phyloP scores from a whole-genome alignment of 441 rosid genomes.

The Adansonia madagascariensis region DNA sequence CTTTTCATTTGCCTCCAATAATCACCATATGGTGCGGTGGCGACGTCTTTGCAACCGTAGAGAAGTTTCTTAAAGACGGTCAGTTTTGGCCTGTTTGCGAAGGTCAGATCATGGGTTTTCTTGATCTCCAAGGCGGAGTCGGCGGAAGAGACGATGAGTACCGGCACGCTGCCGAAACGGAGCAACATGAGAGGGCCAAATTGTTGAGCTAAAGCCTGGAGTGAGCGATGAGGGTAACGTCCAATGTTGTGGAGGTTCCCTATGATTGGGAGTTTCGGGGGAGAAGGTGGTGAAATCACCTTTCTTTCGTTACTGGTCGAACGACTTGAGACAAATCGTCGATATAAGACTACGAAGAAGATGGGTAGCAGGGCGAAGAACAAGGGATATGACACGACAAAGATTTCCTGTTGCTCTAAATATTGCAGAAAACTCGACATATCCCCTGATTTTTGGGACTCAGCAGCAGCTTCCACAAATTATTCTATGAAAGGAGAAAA shows the following conservation, averaged over 20 bases:
- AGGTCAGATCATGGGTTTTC: constrained; percentile 49
- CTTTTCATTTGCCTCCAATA: constrained; percentile 64
- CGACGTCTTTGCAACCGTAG: constrained; percentile 39
- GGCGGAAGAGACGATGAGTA: constrained; percentile 49
- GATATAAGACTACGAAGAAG: constrained; percentile 5
- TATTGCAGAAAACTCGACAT: constrained; percentile 4
- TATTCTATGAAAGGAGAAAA: neutral
- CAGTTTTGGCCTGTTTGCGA: constrained; percentile 47
- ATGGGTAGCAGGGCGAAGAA: constrained; percentile 26
- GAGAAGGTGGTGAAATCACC: constrained; percentile 43
- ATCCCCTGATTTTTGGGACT: neutral
- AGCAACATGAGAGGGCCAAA: constrained; percentile 56
- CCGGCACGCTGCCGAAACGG: constrained; percentile 46
- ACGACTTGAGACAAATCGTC: neutral
- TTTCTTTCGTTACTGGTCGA: neutral
- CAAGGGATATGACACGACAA: neutral
- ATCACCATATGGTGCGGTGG: constrained; percentile 53
- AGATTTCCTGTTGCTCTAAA: neutral
- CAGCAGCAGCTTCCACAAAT: neutral
- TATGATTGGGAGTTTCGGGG: constrained; percentile 45
- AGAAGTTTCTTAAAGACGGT: constrained; percentile 39
- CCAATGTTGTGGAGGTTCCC: constrained; percentile 60
- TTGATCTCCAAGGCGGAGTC: constrained; percentile 46
- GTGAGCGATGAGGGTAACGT: constrained; percentile 48
- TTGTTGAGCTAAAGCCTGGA: constrained; percentile 39